Percentiles rank a stretch among this genome's conserved stretches.
Conservation (phyloP, 139 green algal genomes). For the Volvox reticuliferus region DNA sequence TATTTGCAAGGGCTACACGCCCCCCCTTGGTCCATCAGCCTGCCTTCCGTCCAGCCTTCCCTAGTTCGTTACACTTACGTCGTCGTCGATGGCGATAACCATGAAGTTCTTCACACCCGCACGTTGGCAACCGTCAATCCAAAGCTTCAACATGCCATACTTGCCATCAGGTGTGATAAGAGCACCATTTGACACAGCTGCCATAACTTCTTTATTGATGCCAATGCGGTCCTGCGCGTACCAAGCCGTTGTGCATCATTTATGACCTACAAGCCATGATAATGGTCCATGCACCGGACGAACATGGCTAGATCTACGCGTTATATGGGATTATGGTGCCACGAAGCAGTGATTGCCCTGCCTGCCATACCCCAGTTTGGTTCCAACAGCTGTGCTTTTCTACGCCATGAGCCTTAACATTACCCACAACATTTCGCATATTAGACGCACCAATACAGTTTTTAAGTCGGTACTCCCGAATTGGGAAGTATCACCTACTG, state of each 20-base stretch:
- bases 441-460: slow-evolving; percentile 22
- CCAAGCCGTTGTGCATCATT: background rate
- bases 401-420: no score
- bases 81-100: slow-evolving; percentile 82
- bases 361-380: no score
- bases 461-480: slow-evolving; percentile 20
- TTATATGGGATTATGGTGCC: no score
- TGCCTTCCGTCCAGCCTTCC: no score
- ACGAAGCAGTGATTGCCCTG: no score
- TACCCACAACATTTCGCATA: background rate
- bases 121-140: slow-evolving; percentile 69
- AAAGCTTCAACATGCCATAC: slow-evolving; percentile 72
- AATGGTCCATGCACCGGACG: no score
- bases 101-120: slow-evolving; percentile 80
- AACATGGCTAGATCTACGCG: no score
- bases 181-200: slow-evolving; percentile 59
- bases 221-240: slow-evolving; percentile 35
- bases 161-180: slow-evolving; percentile 55
- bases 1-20: no score
- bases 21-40: no score
- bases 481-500: background rate
- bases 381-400: no score
- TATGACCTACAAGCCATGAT: background rate
- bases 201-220: slow-evolving; percentile 61
- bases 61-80: background rate